Conservation (phyloP, 257 asterid species). For the Jaltomata sinuosa region DNA sequence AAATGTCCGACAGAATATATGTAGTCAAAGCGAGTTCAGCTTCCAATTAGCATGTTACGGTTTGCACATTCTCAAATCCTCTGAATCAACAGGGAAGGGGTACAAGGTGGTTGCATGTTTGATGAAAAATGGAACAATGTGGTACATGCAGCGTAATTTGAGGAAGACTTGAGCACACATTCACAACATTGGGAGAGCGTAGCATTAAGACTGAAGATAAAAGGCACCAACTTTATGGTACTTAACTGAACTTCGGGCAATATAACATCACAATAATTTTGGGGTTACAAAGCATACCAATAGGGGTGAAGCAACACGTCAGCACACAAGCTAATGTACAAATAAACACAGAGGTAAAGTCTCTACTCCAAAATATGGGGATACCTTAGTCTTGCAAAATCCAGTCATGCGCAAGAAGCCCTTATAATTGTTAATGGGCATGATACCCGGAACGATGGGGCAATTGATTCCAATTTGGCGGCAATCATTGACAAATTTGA, state of each 20-base stretch:
- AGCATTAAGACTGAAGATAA: neutral
- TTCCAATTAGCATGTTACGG: neutral
- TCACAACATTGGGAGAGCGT: neutral
- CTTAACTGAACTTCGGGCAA: neutral
- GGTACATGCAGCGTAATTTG: neutral
- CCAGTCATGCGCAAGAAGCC: constrained; percentile 99
- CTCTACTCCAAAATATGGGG: neutral
- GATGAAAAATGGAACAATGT: neutral
- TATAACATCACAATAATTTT: neutral
- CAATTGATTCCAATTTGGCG: constrained; percentile 88
- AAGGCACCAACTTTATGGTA: neutral
- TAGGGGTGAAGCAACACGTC: neutral
- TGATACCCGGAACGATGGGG: constrained; percentile 95
- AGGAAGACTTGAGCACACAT: neutral
- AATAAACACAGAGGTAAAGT: neutral
- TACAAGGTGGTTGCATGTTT: neutral
- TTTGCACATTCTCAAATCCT: neutral
- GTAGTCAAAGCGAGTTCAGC: neutral
- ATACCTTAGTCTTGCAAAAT: constrained; percentile 95
- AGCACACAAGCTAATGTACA: neutral
- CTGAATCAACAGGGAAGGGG: neutral
- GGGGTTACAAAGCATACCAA: neutral
- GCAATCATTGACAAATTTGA: constrained; percentile 86
- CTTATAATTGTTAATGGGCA: constrained; percentile 96
- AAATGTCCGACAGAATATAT: neutral